Conservation (phyloP, 192 early-diverging fungal species). For the Entomortierella chlamydospora region DNA sequence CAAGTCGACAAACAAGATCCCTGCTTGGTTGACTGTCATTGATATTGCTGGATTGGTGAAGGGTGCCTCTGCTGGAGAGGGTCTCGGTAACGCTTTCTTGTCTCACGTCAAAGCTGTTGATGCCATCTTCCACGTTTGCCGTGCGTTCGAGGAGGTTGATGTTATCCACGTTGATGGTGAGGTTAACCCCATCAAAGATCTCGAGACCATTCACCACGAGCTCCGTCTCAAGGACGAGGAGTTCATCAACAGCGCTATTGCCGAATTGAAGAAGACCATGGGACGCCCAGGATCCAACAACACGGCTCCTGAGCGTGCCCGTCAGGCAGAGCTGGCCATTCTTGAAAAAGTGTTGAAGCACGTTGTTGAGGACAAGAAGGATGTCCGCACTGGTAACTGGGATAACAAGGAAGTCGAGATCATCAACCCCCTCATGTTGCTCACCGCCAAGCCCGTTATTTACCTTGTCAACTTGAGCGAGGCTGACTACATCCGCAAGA, state of each 20-base stretch:
- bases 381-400: slow-evolving; percentile 92
- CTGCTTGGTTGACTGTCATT: slow-evolving; percentile 89
- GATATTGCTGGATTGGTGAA: slow-evolving; percentile 99
- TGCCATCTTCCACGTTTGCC: slow-evolving; percentile 87
- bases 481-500: slow-evolving; percentile 90
- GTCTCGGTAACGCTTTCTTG: slow-evolving; percentile 95
- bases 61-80: slow-evolving; percentile 82
- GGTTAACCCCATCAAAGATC: slow-evolving; percentile 91
- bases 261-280: slow-evolving; percentile 74
- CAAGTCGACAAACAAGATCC: slow-evolving; percentile 73
- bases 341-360: slow-evolving; percentile 79
- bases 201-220: slow-evolving; percentile 96
- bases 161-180: slow-evolving; percentile 94
- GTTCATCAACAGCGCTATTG: slow-evolving; percentile 80
- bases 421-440: slow-evolving; percentile 86
- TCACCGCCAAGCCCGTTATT: slow-evolving; percentile 97
- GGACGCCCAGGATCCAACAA: slow-evolving; percentile 82
- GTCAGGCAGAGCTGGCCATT: slow-evolving; percentile 85
- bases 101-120: slow-evolving; percentile 90
- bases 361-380: slow-evolving; percentile 82
- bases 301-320: slow-evolving; percentile 85
- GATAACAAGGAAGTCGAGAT: slow-evolving; percentile 88
- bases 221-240: slow-evolving; percentile 94
- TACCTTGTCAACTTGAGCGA: slow-evolving; percentile 94
- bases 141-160: slow-evolving; percentile 93